Percentiles rank a stretch among this genome's conserved stretches.
phyloP scores from a whole-genome alignment of 140 eudicot genomes.

The Bidens hawaiensis region DNA sequence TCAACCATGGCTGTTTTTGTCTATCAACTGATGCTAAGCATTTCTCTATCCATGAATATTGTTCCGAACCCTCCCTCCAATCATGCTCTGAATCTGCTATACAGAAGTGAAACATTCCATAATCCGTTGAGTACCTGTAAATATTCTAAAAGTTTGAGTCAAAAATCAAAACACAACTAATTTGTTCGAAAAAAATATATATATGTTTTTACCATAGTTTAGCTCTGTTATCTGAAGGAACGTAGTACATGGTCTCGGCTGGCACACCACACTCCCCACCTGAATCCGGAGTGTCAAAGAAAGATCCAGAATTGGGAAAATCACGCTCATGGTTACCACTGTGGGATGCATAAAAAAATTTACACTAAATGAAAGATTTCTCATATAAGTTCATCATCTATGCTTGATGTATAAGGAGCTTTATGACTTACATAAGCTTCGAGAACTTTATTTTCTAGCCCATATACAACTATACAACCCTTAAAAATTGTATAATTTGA shows the following conservation, averaged over 20 bases:
- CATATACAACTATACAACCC: too few relatives aligned
- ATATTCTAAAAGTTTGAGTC: neutral
- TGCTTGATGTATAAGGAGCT: too few relatives aligned
- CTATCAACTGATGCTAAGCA: constrained; percentile 51
- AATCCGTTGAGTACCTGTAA: constrained; percentile 47
- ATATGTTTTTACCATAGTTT: constrained; percentile 26
- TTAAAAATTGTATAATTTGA: too few relatives aligned
- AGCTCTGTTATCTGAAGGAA: constrained; percentile 38
- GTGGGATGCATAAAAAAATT: constrained; percentile 5
- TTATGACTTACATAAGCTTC: too few relatives aligned
- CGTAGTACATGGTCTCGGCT: constrained; percentile 46
- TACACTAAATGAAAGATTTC: too few relatives aligned
- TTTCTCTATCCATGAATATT: constrained; percentile 39
- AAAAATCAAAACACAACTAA: neutral
- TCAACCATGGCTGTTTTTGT: constrained; percentile 56
- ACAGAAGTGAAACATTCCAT: constrained; percentile 55
- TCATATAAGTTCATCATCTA: too few relatives aligned
- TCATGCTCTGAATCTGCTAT: constrained; percentile 58
- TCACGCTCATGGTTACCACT: constrained; percentile 63
- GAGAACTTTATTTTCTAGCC: too few relatives aligned
- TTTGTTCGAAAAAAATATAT: neutral
- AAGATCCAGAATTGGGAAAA: constrained; percentile 49
- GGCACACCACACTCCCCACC: constrained; percentile 63
- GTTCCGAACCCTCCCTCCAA: constrained; percentile 57
- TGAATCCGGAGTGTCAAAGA: constrained; percentile 39